These are phyloP conservation scores for Pestalotiopsis sp. DNA, from an alignment of 2,329 filamentous ascomycete genomes.

Conservation along the genomic window DNA sequence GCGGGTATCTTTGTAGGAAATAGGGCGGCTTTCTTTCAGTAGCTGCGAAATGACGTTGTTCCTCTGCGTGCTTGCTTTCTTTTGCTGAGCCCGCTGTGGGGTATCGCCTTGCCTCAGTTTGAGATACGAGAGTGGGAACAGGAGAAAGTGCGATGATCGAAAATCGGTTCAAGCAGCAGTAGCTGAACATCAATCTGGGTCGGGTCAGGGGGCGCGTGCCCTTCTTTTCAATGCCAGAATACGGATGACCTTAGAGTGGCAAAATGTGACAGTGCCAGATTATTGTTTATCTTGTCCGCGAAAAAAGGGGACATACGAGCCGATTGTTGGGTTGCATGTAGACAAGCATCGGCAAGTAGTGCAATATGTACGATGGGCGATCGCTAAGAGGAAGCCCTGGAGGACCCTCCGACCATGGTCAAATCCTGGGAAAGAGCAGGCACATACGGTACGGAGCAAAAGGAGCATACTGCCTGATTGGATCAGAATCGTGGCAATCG, in stretches of 20 bases:
- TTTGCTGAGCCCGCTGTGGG: constrained; percentile 4
- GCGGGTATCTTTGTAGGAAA: no score
- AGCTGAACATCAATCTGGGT: background rate
- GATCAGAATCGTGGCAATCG: background rate
- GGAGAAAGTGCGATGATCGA: constrained; percentile 12
- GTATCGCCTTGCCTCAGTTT: constrained; percentile 3
- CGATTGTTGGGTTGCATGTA: background rate
- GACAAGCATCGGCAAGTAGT: background rate
- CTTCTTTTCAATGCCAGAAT: background rate
- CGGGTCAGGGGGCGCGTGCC: background rate
- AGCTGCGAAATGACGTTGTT: background rate
- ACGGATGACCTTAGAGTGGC: background rate
- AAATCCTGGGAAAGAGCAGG: no score
- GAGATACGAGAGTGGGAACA: constrained; percentile 11
- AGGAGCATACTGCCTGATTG: background rate
- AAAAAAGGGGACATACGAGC: background rate
- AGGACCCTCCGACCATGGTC: no score
- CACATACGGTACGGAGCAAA: background rate
- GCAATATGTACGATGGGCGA: background rate
- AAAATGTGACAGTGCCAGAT: background rate
- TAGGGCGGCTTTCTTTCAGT: background rate
- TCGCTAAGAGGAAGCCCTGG: background rate
- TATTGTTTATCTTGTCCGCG: background rate
- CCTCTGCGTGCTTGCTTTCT: background rate
- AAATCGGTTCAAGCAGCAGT: background rate